Evolutionary conservation across 257 asterid genomes (phyloP), one percentile per base, ranked within the genome.

Genomic region (Gentiana dahurica): DNA sequence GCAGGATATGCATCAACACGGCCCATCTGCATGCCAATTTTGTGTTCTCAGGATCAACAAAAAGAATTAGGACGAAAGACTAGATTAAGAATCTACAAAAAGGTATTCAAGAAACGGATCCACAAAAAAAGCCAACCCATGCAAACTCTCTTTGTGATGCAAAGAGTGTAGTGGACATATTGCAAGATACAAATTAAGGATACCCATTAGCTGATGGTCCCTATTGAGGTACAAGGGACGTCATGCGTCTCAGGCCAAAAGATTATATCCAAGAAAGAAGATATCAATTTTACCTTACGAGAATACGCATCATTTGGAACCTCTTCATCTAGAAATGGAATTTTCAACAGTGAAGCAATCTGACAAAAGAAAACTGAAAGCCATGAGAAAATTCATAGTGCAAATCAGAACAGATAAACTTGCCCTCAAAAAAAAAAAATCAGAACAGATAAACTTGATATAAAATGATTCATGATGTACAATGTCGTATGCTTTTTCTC

Each of bases 401-500:
- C 46, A 47, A 8, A 12, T 35, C 1, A 39, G 35, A 57, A 11
- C 12, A 15, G 12, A 59, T 32, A 44, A 39, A 15, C 24, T 24
- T 24, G 24, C 24, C 24, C 24, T 24, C 24, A 7, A 39, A 39
- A 39, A 39, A 39, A 41, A 41, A 41, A 4, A 10, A 41, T 5
- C 8, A 1, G 12, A 59, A 34, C 24, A 32, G 6, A 51, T 10
- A 24, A 8, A 52, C 34, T 33, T 36, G 15, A 51, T 32, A 35
- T 48, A 34, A 57, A 57, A 47, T 5, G 15, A 12, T 8, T 15
- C 46, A 55, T 15, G 34, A 80, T 94, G 79, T 65, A 92, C 97
- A 75, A 83, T 76, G 71, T 92, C 98, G 76, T 92, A 92, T 55
- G 98, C 95, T 75, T 87, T 85, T 68, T 92, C 98, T 3, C 98